Evolutionary conservation across 768 basidiomycete genomes (phyloP).

Genomic region (Aureoboletus auriporus): DNA sequence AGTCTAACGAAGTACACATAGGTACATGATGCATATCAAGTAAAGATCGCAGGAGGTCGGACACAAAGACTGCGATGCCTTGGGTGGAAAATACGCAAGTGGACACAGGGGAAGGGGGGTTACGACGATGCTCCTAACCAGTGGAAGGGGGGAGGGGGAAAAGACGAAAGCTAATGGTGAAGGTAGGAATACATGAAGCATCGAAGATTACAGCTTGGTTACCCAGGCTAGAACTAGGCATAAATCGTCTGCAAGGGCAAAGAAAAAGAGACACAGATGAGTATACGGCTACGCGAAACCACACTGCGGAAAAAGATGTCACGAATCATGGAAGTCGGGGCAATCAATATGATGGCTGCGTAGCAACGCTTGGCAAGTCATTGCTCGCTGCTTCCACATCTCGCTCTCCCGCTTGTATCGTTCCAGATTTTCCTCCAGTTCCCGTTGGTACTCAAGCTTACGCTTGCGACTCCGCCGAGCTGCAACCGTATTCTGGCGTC

Average conservation of each 20-base stretch:
- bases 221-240: not conserved
- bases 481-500: constrained; percentile 81
- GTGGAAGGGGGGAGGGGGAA: constrained; percentile 23
- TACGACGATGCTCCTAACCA: constrained; percentile 57
- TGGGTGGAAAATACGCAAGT: not conserved
- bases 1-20: constrained; percentile 4
- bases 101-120: constrained; percentile 25
- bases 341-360: constrained; percentile 54
- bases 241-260: constrained; percentile 5
- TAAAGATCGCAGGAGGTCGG: not conserved
- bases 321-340: constrained; percentile 42
- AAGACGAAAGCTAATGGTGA: constrained; percentile 28
- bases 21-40: constrained; percentile 2
- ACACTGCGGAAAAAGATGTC: constrained; percentile 1
- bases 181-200: constrained; percentile 37
- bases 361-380: constrained; percentile 46
- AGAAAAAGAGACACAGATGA: not conserved
- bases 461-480: constrained; percentile 76
- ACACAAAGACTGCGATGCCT: not conserved
- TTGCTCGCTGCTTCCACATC: constrained; percentile 56
- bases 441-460: constrained; percentile 65
- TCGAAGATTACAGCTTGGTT: constrained; percentile 35
- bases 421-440: constrained; percentile 56
- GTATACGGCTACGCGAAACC: constrained; percentile 2
- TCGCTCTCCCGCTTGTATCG: constrained; percentile 55